Evolutionary conservation across 306 rosid species (phyloP).

Genomic region (Hylodesmum podocarpum): DNA sequence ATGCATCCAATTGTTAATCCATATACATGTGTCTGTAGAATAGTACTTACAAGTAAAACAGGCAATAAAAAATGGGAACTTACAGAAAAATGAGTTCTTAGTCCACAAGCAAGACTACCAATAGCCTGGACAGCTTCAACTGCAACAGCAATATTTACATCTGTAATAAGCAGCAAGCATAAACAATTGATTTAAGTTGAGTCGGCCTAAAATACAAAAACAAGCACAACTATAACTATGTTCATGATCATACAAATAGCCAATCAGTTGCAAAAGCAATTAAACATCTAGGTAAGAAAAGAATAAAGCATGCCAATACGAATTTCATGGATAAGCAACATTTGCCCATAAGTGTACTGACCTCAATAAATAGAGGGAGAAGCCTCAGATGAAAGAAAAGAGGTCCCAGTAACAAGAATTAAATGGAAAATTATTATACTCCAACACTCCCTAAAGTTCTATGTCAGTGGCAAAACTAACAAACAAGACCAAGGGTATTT

Average conservation of each 20-base stretch:
- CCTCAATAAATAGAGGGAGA: background rate
- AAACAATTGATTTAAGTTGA: conserved; percentile 21
- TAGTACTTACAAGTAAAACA: conserved; percentile 80
- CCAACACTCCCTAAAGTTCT: background rate
- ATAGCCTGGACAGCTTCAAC: conserved; percentile 99
- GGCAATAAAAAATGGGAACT: conserved; percentile 96
- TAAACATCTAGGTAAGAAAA: background rate
- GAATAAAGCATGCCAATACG: background rate
- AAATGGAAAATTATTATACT: background rate
- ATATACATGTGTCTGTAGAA: background rate
- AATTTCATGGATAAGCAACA: background rate
- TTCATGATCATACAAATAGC: background rate
- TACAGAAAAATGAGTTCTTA: conserved; percentile 85
- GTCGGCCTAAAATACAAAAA: background rate
- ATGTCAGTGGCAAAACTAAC: background rate
- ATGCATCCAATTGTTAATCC: background rate
- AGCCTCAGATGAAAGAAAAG: background rate
- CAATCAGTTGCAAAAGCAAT: background rate
- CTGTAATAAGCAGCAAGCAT: conserved; percentile 84
- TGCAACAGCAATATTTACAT: conserved; percentile 99
- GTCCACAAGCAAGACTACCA: conserved; percentile 93
- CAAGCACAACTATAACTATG: background rate
- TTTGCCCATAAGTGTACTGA: background rate
- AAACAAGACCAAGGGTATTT: background rate
- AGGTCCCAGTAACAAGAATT: background rate